A percentile compares a stretch with the other conserved stretches of the same genome.
These are phyloP conservation scores for Malus hybrid DNA, from an alignment of 331 rosid genomes.

Conservation along the genomic window DNA sequence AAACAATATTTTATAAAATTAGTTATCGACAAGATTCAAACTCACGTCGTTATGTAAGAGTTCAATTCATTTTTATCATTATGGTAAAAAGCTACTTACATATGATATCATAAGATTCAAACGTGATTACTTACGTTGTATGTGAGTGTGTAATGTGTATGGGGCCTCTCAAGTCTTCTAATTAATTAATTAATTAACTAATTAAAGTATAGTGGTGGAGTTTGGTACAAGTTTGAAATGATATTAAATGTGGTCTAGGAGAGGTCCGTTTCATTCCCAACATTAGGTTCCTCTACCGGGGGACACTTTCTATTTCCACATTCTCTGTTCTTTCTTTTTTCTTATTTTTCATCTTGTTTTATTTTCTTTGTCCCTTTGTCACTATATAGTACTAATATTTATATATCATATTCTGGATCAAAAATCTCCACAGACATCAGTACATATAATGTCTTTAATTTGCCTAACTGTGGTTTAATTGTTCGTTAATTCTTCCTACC, in stretches of 20 bases:
- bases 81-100: accelerated
- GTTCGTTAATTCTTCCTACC: neutral
- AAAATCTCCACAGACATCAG: neutral
- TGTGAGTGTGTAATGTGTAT: too few species aligned
- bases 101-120: too few species aligned
- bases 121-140: too few species aligned
- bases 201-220: neutral
- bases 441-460: neutral
- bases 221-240: neutral
- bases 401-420: neutral
- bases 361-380: neutral
- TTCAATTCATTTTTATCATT: accelerated
- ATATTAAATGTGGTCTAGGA: constrained; percentile 4
- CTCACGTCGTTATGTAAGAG: too few species aligned
- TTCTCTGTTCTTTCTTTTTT: neutral
- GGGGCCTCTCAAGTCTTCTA: neutral
- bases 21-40: too few species aligned
- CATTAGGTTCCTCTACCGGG: constrained; percentile 48
- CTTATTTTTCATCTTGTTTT: neutral
- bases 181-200: neutral
- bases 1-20: too few species aligned
- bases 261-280: constrained; percentile 26
- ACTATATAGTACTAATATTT: neutral
- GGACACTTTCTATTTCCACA: constrained; percentile 27
- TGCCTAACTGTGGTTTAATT: neutral